Percentiles rank a stretch among this genome's conserved stretches.
Evolutionary conservation across 2,329 filamentous ascomycete genomes (phyloP).

Genomic region (Cercospora nicotianae): DNA sequence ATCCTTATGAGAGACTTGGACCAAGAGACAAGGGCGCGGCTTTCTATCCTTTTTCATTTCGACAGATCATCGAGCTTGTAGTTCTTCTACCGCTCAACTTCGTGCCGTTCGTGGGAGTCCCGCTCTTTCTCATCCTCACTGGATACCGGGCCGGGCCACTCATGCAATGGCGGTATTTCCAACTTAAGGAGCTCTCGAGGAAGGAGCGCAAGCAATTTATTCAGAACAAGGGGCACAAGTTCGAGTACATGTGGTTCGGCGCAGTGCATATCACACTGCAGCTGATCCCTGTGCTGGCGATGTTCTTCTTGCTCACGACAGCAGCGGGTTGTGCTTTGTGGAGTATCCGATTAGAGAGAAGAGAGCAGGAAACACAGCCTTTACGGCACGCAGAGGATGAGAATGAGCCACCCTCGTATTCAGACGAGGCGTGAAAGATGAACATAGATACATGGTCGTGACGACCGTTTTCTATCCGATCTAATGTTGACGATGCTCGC

Average conservation of each 20-base stretch:
- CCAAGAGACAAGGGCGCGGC: constrained; percentile 74
- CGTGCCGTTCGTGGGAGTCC: constrained; percentile 77
- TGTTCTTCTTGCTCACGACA: constrained; percentile 89
- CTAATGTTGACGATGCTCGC: not conserved
- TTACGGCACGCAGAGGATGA: constrained; percentile 23
- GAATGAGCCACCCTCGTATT: constrained; percentile 33
- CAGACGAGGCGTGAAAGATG: constrained; percentile 33
- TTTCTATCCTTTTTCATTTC: constrained; percentile 84
- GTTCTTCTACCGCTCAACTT: constrained; percentile 71
- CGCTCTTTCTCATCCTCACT: constrained; percentile 83
- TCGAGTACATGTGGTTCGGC: constrained; percentile 94
- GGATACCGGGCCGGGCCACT: constrained; percentile 85
- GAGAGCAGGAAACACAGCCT: constrained; percentile 32
- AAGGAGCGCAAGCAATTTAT: constrained; percentile 72
- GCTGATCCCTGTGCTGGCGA: constrained; percentile 85
- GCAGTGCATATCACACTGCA: constrained; percentile 80
- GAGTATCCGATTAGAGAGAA: constrained; percentile 74
- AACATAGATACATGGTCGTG: not conserved
- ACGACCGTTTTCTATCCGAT: not conserved
- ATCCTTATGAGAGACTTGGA: constrained; percentile 76
- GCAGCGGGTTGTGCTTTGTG: constrained; percentile 83
- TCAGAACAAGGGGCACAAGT: constrained; percentile 59
- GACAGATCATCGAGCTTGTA: constrained; percentile 86
- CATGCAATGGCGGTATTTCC: constrained; percentile 87
- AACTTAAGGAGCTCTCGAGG: constrained; percentile 71